A percentile compares a stretch with the other conserved stretches of the same genome.
Conservation (phyloP, 1,284 basidiomycete genomes). For the Rhodotorula sp. region DNA sequence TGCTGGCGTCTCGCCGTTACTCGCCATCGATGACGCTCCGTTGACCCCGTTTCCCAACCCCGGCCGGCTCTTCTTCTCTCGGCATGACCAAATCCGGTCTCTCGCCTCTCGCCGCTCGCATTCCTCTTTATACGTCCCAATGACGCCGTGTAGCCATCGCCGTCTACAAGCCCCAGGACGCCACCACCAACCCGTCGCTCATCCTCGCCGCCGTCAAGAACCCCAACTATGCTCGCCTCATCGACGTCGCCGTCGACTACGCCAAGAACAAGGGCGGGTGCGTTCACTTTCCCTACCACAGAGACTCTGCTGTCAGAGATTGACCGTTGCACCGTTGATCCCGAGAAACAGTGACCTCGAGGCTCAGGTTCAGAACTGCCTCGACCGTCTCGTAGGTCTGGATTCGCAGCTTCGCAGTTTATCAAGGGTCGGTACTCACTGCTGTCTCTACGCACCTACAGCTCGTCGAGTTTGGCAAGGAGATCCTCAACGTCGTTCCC, state of each 20-base stretch:
- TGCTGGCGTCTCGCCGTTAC: neutral
- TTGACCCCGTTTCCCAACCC: neutral
- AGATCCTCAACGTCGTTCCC: conserved; percentile 92
- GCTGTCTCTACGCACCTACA: conserved; percentile 46
- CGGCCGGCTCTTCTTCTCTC: neutral
- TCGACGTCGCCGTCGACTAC: conserved; percentile 77
- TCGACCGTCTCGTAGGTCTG: conserved; percentile 76
- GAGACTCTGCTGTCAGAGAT: no score
- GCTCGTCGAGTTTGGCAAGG: conserved; percentile 96
- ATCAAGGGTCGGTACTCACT: neutral
- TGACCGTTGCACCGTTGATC: neutral
- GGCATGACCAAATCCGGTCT: neutral
- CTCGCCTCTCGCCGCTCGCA: neutral
- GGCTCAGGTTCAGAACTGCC: conserved; percentile 68
- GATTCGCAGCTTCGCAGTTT: no score
- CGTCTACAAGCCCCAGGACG: conserved; percentile 89
- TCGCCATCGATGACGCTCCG: neutral
- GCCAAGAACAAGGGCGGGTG: conserved; percentile 75
- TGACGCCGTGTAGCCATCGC: conserved; percentile 63
- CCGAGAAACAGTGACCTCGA: conserved; percentile 58
- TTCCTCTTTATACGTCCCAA: neutral
- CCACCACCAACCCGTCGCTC: conserved; percentile 83
- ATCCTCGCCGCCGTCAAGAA: conserved; percentile 93
- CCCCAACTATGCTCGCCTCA: conserved; percentile 76
- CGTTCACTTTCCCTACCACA: conserved; percentile 31